Conservation (phyloP, 2,329 filamentous ascomycete genomes). For the Epichloe gansuensis region DNA sequence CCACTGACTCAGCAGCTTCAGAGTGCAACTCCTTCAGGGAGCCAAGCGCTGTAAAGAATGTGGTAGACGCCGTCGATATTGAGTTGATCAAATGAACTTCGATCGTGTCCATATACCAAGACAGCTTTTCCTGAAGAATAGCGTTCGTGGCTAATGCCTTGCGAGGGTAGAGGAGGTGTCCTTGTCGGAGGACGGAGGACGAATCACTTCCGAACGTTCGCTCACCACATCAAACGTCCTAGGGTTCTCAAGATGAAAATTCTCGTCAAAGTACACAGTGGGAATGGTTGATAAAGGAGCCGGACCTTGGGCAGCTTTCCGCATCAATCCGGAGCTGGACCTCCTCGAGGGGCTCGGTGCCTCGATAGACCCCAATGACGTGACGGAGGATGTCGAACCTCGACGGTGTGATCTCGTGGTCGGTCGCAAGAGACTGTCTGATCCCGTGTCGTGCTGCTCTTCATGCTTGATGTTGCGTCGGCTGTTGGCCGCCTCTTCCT, state of each 20-base stretch:
- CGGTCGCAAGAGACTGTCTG: constrained; percentile 37
- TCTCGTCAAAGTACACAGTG: constrained; percentile 83
- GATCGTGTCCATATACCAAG: constrained; percentile 99
- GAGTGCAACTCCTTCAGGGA: constrained; percentile 83
- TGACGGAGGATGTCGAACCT: constrained; percentile 31
- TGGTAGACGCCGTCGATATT: constrained; percentile 89
- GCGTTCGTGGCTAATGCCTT: constrained; percentile 93
- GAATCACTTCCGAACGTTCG: constrained; percentile 92
- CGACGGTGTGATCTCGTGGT: constrained; percentile 20
- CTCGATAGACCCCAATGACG: constrained; percentile 39
- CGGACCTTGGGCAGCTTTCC: constrained; percentile 55
- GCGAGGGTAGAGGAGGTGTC: constrained; percentile 52
- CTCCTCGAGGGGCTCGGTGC: constrained; percentile 29
- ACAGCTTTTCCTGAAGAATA: constrained; percentile 93
- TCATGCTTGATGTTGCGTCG: constrained; percentile 30
- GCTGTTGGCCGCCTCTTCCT: constrained; percentile 46
- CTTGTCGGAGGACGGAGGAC: constrained; percentile 41
- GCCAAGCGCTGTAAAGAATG: constrained; percentile 89
- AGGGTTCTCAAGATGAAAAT: constrained; percentile 91
- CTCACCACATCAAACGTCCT: constrained; percentile 94
- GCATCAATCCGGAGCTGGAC: constrained; percentile 36
- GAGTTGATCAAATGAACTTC: constrained; percentile 94
- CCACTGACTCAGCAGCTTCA: constrained; percentile 83
- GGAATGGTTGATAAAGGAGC: constrained; percentile 89
- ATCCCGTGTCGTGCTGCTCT: constrained; percentile 25